A percentile compares a stretch with the other conserved stretches of the same genome.
Evolutionary conservation across 108 stramenopile species (phyloP).

Genomic region (Pseudonitzschia multistriata): DNA sequence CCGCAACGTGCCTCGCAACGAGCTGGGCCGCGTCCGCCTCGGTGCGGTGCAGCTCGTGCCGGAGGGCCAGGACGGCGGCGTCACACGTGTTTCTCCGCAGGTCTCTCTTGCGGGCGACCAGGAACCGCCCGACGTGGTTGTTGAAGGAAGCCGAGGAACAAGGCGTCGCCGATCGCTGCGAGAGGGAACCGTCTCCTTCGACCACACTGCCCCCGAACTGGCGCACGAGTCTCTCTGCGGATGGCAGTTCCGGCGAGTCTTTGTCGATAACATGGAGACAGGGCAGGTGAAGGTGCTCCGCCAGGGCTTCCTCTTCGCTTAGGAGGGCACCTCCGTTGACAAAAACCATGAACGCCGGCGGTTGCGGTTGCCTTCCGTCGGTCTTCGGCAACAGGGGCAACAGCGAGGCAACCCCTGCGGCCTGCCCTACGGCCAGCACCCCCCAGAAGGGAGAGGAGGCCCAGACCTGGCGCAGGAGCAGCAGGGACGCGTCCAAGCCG

Average conservation of each 20-base stretch:
- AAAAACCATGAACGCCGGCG: constrained; percentile 37
- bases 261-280: constrained; percentile 37
- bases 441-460: constrained; percentile 68
- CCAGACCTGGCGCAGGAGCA: constrained; percentile 80
- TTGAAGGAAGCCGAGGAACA: background rate
- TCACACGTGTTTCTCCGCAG: constrained; percentile 6
- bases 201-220: constrained; percentile 45
- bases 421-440: constrained; percentile 75
- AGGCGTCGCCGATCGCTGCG: background rate
- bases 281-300: constrained; percentile 19
- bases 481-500: constrained; percentile 72
- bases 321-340: constrained; percentile 37
- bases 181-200: background rate
- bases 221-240: constrained; percentile 21
- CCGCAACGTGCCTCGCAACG: constrained; percentile 56
- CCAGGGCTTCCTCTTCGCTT: constrained; percentile 33
- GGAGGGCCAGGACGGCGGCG: constrained; percentile 33
- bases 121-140: constrained; percentile 25
- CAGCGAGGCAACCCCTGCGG: constrained; percentile 62
- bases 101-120: constrained; percentile 38
- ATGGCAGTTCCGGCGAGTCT: background rate
- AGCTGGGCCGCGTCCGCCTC: constrained; percentile 69
- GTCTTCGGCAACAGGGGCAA: constrained; percentile 49
- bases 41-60: constrained; percentile 47
- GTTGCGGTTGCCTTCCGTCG: background rate